phyloP scores from a whole-genome alignment of 176 grass and related monocot genomes.

The Poa pratensis region DNA sequence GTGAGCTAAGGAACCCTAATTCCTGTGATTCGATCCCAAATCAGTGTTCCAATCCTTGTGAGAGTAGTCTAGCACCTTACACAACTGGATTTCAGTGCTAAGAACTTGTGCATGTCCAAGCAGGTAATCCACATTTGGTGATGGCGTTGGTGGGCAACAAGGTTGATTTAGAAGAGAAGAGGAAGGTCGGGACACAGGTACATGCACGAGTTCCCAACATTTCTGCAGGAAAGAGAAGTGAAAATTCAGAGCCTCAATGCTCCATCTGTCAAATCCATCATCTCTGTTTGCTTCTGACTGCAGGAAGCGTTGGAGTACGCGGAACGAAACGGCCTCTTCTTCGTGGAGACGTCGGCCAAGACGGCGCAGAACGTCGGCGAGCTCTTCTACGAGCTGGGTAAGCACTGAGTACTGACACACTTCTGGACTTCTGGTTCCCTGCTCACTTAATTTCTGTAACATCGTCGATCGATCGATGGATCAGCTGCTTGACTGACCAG shows the following conservation, averaged over 20 bases:
- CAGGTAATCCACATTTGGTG: conserved; percentile 72
- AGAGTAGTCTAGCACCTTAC: no score
- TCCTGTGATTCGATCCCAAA: no score
- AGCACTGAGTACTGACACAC: not conserved
- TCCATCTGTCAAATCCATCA: not conserved
- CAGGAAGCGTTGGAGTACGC: conserved; percentile 75
- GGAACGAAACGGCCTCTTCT: conserved; percentile 71
- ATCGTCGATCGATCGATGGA: conserved; percentile 14
- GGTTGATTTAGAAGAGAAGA: conserved; percentile 62
- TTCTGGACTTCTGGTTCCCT: not conserved
- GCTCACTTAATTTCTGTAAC: not conserved
- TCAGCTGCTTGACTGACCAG: not conserved
- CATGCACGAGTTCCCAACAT: not conserved
- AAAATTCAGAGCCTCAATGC: not conserved
- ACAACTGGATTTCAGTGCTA: not conserved
- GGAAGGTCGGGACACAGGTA: conserved; percentile 72
- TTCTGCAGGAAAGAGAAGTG: not conserved
- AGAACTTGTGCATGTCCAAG: not conserved
- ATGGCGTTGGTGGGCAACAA: conserved; percentile 86
- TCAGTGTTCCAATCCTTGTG: no score
- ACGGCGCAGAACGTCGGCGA: conserved; percentile 75
- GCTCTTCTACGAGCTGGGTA: conserved; percentile 81
- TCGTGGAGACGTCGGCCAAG: conserved; percentile 72
- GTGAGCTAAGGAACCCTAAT: no score
- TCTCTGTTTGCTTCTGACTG: not conserved